Base-by-base conservation (phyloP, 2,329 filamentous ascomycete species). In the Colletotrichum ledebouriae region DNA sequence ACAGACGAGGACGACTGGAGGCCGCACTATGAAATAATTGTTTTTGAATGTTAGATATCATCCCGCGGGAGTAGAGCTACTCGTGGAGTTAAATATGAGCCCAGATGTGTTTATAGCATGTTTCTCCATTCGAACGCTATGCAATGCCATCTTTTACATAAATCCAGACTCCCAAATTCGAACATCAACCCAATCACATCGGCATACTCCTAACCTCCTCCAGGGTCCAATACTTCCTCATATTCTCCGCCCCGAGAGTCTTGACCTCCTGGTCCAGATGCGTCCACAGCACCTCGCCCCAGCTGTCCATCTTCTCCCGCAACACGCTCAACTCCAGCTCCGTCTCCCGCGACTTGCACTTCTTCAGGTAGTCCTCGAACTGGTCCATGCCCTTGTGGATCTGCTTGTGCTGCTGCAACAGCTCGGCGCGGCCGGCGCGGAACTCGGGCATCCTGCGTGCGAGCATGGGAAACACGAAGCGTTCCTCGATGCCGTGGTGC, bases 221-320 rank as follows among this genome's bases (percentile, higher is more conserved):
- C 69, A 89, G 73, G 0, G 84, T 91, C 92, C 93, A 97, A 78
- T 92, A 94, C 78, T 84, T 88, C 73, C 93, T 85, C 94, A 97
- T 97, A 77, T 95, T 97, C 78, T 96, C 92, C 50, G 94, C 94
- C 2, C 90, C 88, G 37, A 97, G 78, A 72, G 92, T 87, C 78
- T 84, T 82, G 7, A 97, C 94, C 84, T 97, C 94, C 73, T 94
- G 90, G 74, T 96, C 92, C 69, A 97, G 81, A 84, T 97, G 94
- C 75, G 82, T 83, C 92, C 93, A 95, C 56, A 97, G 78, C 71
- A 97, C 92, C 10, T 84, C 83, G 11, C 92, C 92, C 87, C 94
- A 97, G 4, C 78, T 78, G 78, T 97, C 92, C 89, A 97, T 90
- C 74, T 92, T 85, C 41, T 78, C 82, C 81, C 89, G 91, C 77